These are phyloP conservation scores for Claviceps fusiformis DNA, from an alignment of 2,329 filamentous ascomycete genomes.

Conservation along the genomic window DNA sequence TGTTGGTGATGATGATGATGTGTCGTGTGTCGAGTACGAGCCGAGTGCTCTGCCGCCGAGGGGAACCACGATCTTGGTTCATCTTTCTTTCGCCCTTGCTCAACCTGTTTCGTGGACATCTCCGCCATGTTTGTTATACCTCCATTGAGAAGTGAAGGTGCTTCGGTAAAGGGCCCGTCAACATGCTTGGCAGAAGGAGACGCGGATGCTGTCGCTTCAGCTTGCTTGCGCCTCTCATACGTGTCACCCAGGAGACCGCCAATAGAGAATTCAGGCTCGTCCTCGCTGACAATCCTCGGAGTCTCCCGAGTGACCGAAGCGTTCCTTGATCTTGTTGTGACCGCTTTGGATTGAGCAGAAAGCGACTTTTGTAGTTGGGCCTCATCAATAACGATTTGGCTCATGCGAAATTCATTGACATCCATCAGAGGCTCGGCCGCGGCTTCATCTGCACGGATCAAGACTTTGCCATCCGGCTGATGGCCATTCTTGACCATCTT, in stretches of 20 bases:
- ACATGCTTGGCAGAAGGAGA: slow-evolving; percentile 15
- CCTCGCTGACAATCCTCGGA: neutral
- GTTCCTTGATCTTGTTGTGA: neutral
- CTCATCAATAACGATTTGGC: slow-evolving; percentile 3
- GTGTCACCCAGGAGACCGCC: slow-evolving; percentile 36
- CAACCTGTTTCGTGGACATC: slow-evolving; percentile 2
- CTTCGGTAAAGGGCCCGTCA: slow-evolving; percentile 37
- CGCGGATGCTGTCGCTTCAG: slow-evolving; percentile 13
- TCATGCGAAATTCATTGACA: slow-evolving; percentile 8
- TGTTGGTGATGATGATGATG: neutral
- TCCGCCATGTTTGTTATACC: slow-evolving; percentile 8
- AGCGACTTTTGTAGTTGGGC: neutral
- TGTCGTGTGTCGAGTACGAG: slow-evolving; percentile 16
- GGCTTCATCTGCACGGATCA: neutral
- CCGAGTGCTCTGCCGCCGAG: slow-evolving; percentile 23
- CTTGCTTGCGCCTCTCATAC: slow-evolving; percentile 34
- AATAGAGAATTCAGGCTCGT: slow-evolving; percentile 31
- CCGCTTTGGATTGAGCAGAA: neutral
- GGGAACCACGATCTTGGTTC: slow-evolving; percentile 23
- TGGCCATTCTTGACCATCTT: neutral
- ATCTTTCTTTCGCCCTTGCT: slow-evolving; percentile 11
- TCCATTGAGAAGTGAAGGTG: slow-evolving; percentile 41
- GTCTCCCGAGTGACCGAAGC: neutral
- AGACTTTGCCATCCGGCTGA: neutral
- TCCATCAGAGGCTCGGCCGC: slow-evolving; percentile 7